phyloP scores from a whole-genome alignment of 768 basidiomycete species.

The Clitopilus passeckerianus region DNA sequence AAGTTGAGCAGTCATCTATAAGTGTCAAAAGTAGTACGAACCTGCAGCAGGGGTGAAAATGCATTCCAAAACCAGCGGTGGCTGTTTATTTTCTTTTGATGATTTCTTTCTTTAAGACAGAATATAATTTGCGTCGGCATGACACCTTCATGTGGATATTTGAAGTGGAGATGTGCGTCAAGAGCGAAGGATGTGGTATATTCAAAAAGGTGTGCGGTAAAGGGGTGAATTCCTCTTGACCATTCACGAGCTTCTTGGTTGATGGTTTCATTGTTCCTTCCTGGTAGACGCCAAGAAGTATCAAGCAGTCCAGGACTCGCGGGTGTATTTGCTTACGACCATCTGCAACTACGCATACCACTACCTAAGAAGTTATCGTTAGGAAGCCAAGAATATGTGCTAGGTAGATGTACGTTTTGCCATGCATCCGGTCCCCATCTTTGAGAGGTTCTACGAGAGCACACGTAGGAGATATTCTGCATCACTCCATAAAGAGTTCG shows the following conservation, averaged over 20 bases:
- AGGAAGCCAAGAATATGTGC: not conserved
- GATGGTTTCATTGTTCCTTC: conserved; percentile 19
- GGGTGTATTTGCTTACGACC: conserved; percentile 81
- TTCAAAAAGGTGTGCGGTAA: conserved; percentile 71
- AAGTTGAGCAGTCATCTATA: not conserved
- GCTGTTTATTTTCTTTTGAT: conserved; percentile 96
- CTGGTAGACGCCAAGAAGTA: conserved; percentile 91
- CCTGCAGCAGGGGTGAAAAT: conserved; percentile 77
- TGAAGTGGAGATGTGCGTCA: conserved; percentile 76
- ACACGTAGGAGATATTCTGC: conserved; percentile 77
- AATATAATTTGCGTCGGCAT: conserved; percentile 94
- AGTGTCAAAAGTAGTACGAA: conserved; percentile 18
- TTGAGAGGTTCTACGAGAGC: conserved; percentile 82
- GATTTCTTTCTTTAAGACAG: conserved; percentile 89
- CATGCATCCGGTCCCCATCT: conserved; percentile 96
- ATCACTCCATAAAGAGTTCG: conserved; percentile 94
- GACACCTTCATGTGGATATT: conserved; percentile 88
- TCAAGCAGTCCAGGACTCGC: conserved; percentile 82
- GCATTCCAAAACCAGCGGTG: conserved; percentile 99
- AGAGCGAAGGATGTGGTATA: conserved; percentile 79
- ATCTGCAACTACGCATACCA: conserved; percentile 89
- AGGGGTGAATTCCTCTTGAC: conserved; percentile 32
- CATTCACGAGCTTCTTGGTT: conserved; percentile 62
- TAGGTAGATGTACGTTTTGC: conserved; percentile 65
- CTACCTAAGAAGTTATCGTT: conserved; percentile 48